Percentiles rank a stretch among this genome's conserved stretches.
Evolutionary conservation across 2,329 filamentous ascomycete genomes (phyloP).

Genomic region (Alternaria incomplexa): DNA sequence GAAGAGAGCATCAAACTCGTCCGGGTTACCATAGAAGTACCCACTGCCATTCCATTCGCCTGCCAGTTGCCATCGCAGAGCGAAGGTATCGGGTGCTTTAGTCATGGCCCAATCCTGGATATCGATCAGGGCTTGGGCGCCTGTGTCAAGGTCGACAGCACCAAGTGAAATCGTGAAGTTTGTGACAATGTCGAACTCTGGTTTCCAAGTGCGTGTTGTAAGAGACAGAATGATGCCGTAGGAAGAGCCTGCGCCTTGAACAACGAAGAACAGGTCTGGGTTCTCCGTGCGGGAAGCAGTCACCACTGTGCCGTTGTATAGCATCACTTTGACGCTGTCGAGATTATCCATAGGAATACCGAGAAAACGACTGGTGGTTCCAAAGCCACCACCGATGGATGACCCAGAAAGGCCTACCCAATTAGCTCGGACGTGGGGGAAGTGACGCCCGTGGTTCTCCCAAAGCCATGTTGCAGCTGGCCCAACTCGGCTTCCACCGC

Average conservation of each 20-base stretch:
- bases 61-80: constrained; percentile 23
- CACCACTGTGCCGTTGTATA: constrained; percentile 23
- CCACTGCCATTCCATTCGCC: constrained; percentile 18
- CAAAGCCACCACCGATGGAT: constrained; percentile 22
- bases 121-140: constrained; percentile 15
- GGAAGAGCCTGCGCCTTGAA: constrained; percentile 22
- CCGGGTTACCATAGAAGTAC: constrained; percentile 23
- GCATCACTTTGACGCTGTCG: constrained; percentile 19
- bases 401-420: constrained; percentile 21
- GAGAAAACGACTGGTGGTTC: constrained; percentile 21
- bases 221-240: constrained; percentile 22
- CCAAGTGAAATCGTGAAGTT: constrained; percentile 23
- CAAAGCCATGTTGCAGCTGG: constrained; percentile 21
- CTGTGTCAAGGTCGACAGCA: constrained; percentile 15
- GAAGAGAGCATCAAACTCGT: constrained; percentile 19
- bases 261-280: constrained; percentile 32
- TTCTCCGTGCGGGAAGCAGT: constrained; percentile 24
- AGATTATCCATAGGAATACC: constrained; percentile 22
- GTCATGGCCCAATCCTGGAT: constrained; percentile 23
- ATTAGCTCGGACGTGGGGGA: constrained; percentile 23
- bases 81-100: constrained; percentile 22
- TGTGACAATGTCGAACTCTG: constrained; percentile 11
- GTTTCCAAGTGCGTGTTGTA: constrained; percentile 22
- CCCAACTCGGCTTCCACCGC: constrained; percentile 21
- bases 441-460: constrained; percentile 24